Percentiles rank a stretch among this genome's conserved stretches.
Conservation (phyloP, 108 stramenopile genomes). For the Nitzschia sp. region DNA sequence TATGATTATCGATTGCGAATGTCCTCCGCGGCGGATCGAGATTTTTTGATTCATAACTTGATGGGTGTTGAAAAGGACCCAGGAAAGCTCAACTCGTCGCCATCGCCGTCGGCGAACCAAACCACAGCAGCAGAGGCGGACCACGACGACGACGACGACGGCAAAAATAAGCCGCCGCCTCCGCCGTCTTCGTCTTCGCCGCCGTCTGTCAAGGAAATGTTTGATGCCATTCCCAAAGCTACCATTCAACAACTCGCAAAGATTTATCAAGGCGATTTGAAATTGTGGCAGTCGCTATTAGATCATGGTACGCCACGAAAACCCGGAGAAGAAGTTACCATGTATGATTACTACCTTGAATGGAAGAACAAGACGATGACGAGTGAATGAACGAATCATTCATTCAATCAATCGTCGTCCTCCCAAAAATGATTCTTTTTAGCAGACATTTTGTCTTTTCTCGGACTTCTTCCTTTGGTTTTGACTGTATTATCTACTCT, state of each 20-base stretch:
- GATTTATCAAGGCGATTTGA: neutral
- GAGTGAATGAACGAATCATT: no score
- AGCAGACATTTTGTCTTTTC: no score
- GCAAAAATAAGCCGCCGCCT: no score
- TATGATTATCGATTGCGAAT: neutral
- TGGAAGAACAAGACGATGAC: no score
- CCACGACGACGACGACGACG: no score
- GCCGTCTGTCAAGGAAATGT: neutral
- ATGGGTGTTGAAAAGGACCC: neutral
- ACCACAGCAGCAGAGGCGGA: neutral
- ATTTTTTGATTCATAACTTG: neutral
- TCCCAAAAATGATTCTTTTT: no score
- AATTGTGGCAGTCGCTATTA: neutral
- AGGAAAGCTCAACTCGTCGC: neutral
- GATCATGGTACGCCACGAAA: neutral
- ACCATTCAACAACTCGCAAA: neutral
- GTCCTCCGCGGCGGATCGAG: neutral
- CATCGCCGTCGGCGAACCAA: neutral
- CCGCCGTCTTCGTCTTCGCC: no score
- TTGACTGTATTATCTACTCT: no score
- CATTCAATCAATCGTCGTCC: no score
- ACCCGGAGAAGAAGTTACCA: neutral
- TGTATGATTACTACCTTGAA: neutral
- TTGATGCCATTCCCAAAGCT: neutral
- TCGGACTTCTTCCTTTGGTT: no score